A percentile compares a stretch with the other conserved stretches of the same genome.
These are phyloP conservation scores for Russula sp. DNA, from an alignment of 768 basidiomycete genomes.

Conservation along the genomic window DNA sequence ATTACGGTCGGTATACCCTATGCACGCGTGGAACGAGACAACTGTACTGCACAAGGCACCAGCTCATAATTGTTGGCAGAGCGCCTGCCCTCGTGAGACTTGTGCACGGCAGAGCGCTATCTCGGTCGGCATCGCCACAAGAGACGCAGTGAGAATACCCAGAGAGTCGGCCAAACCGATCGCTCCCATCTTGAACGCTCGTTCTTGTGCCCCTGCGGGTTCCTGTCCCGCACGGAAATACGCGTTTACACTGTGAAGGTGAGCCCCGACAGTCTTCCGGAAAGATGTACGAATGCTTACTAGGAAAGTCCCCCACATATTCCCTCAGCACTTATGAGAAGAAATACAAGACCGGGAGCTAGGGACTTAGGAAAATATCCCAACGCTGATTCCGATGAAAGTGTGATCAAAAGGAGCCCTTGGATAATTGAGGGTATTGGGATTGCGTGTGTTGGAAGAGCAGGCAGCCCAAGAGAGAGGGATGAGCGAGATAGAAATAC, in stretches of 20 bases:
- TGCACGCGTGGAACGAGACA: not conserved
- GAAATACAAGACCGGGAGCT: conserved; percentile 55
- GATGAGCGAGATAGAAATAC: conserved; percentile 93
- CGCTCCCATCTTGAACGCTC: conserved; percentile 86
- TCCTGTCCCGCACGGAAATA: conserved; percentile 82
- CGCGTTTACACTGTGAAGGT: conserved; percentile 61
- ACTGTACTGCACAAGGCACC: not conserved
- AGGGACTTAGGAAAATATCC: conserved; percentile 50
- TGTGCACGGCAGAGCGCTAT: conserved; percentile 69
- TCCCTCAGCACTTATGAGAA: conserved; percentile 81
- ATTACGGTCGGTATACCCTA: not conserved
- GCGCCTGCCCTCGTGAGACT: conserved; percentile 55
- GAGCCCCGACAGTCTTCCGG: not conserved
- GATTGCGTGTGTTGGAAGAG: conserved; percentile 62
- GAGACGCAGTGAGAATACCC: conserved; percentile 56
- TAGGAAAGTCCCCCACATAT: conserved; percentile 91
- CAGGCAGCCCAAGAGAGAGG: conserved; percentile 75
- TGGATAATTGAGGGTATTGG: conserved; percentile 75
- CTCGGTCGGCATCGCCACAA: conserved; percentile 69
- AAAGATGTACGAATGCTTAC: conserved; percentile 39
- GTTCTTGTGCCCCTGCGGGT: conserved; percentile 52
- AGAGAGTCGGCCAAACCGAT: conserved; percentile 80
- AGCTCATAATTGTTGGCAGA: conserved; percentile 58
- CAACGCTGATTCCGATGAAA: conserved; percentile 60
- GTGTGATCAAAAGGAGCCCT: conserved; percentile 50